phyloP scores from a whole-genome alignment of 306 rosid genomes.

The Fragaria iinumae region DNA sequence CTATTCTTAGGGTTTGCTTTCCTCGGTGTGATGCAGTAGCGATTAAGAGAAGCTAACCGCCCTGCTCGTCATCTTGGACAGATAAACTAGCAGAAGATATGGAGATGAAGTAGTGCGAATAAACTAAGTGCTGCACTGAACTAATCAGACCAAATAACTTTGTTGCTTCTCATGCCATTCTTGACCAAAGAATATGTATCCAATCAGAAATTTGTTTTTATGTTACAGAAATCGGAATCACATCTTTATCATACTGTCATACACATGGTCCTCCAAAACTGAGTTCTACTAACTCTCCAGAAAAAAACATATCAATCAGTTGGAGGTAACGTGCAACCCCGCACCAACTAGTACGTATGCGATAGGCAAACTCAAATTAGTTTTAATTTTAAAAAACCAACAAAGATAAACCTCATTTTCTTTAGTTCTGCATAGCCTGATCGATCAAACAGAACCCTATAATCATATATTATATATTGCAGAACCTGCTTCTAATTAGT shows the following conservation, averaged over 20 bases:
- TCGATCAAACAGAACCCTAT: neutral
- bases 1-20: neutral
- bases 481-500: neutral
- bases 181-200: slow-evolving; percentile 15
- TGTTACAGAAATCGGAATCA: slow-evolving; percentile 9
- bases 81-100: neutral
- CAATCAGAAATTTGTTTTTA: neutral
- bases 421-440: neutral
- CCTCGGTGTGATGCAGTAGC: slow-evolving; percentile 9
- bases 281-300: slow-evolving; percentile 13
- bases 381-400: neutral
- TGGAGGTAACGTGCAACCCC: slow-evolving; percentile 13
- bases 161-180: slow-evolving; percentile 13
- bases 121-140: neutral
- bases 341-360: neutral
- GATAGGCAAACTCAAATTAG: neutral
- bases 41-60: slow-evolving; percentile 13
- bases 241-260: slow-evolving; percentile 17
- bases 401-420: neutral
- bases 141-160: slow-evolving; percentile 6
- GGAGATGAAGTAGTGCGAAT: slow-evolving; percentile 8
- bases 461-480: neutral
- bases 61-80: neutral
- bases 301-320: slow-evolving; percentile 8
- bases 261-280: slow-evolving; percentile 6